These are phyloP conservation scores for Tarenaya hassleriana DNA, from an alignment of 345 rosid species.

Conservation along the genomic window DNA sequence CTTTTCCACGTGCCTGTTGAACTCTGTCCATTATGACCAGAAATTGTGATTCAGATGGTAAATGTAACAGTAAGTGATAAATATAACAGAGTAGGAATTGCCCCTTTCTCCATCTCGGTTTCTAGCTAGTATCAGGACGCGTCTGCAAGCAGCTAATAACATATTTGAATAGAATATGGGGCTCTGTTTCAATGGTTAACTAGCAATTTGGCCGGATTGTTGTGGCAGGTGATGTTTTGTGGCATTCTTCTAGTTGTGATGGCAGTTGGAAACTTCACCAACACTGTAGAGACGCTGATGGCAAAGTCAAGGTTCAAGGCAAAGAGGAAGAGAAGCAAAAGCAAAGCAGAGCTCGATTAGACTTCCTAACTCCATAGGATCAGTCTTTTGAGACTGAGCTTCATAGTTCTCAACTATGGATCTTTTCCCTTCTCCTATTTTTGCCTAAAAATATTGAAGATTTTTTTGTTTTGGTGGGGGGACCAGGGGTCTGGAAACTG, in stretches of 20 bases:
- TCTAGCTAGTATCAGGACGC: too few species aligned
- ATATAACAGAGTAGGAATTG: too few species aligned
- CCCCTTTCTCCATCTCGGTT: too few species aligned
- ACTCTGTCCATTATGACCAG: too few species aligned
- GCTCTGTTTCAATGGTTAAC: too few species aligned
- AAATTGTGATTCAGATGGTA: too few species aligned
- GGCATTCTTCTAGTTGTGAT: conserved; percentile 80
- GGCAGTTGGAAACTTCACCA: conserved; percentile 87
- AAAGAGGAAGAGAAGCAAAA: conserved; percentile 87
- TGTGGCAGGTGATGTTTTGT: conserved; percentile 67
- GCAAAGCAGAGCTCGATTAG: conserved; percentile 62
- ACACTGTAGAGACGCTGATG: conserved; percentile 77
- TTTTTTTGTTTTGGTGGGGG: conserved; percentile 21
- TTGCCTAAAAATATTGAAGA: conserved; percentile 18
- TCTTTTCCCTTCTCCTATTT: conserved; percentile 18
- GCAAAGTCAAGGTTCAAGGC: conserved; percentile 90
- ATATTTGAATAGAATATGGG: background rate
- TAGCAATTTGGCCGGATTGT: too few species aligned
- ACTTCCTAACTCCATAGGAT: conserved; percentile 19
- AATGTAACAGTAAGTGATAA: too few species aligned
- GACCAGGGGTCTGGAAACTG: too few species aligned
- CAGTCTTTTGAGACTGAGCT: too few species aligned
- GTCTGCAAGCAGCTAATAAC: too few species aligned
- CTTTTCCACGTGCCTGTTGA: too few species aligned
- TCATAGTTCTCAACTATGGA: conserved; percentile 18